A percentile compares a stretch with the other conserved stretches of the same genome.
Conservation (phyloP, 1,139 yeast species). For the Hemisphaericaspora xylanilytica region DNA sequence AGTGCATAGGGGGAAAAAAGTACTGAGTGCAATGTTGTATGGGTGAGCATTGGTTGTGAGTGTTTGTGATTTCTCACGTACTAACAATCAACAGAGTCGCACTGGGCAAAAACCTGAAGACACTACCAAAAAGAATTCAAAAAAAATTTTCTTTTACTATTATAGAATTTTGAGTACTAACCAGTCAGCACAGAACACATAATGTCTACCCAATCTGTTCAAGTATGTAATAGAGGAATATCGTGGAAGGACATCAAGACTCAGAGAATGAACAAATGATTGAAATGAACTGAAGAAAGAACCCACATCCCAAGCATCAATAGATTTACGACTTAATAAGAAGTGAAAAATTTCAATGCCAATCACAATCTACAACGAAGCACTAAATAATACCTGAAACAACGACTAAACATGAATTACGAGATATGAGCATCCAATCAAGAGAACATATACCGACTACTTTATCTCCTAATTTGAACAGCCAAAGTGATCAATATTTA, state of each 20-base stretch:
- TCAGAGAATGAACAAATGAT: background rate
- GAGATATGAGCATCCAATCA: too few relatives aligned
- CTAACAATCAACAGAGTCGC: conserved; percentile 1
- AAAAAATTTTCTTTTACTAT: conserved; percentile 8
- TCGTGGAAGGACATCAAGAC: conserved; percentile 1
- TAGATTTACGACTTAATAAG: too few relatives aligned
- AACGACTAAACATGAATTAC: too few relatives aligned
- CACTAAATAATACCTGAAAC: too few relatives aligned
- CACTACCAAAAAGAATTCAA: conserved; percentile 6
- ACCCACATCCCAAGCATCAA: too few relatives aligned
- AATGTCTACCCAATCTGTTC: conserved; percentile 69
- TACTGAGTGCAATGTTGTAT: too few relatives aligned
- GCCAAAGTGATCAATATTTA: too few relatives aligned
- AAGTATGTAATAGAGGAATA: conserved; percentile 46
- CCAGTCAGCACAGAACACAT: conserved; percentile 12
- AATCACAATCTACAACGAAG: too few relatives aligned
- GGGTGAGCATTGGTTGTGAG: background rate
- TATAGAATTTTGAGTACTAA: conserved; percentile 2
- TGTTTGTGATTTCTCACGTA: background rate
- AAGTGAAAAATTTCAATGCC: background rate
- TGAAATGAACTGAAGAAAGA: background rate
- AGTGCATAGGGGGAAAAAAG: too few relatives aligned
- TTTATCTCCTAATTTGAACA: too few relatives aligned
- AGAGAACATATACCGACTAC: too few relatives aligned
- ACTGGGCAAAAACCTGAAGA: conserved; percentile 2